Conservation (phyloP, 129 eudicot species). For the Logfia minima region DNA sequence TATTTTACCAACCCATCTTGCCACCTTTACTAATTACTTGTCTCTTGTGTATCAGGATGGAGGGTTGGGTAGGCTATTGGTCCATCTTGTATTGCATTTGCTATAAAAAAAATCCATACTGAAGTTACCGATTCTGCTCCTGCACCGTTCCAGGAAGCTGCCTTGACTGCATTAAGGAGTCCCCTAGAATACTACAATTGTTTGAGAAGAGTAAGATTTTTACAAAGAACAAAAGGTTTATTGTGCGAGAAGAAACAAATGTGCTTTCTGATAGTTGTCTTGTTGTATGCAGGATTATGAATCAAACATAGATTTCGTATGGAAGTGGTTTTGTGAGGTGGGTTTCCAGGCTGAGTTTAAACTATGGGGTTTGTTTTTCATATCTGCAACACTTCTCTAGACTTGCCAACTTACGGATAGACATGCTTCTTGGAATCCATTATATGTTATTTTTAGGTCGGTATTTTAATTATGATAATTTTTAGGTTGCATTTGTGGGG, state of each 20-base stretch:
- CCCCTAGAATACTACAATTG: slow-evolving; percentile 56
- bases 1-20: slow-evolving; percentile 4
- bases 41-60: slow-evolving; percentile 64
- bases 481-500: slow-evolving; percentile 77
- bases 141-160: slow-evolving; percentile 98
- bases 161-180: slow-evolving; percentile 80
- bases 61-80: slow-evolving; percentile 99
- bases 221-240: neutral
- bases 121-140: slow-evolving; percentile 91
- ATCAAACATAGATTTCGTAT: slow-evolving; percentile 60
- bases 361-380: slow-evolving; percentile 76
- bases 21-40: slow-evolving; percentile 1
- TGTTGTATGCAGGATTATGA: slow-evolving; percentile 64
- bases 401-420: slow-evolving; percentile 70
- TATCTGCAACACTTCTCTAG: slow-evolving; percentile 70
- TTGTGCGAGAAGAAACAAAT: neutral
- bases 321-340: slow-evolving; percentile 53
- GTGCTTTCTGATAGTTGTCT: slow-evolving; percentile 9
- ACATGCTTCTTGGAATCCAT: neutral
- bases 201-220: slow-evolving; percentile 50
- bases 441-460: no score
- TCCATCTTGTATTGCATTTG: slow-evolving; percentile 76
- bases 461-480: no score
- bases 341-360: slow-evolving; percentile 56
- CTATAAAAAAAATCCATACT: slow-evolving; percentile 71